Percentiles rank a stretch among this genome's conserved stretches.
phyloP scores from a whole-genome alignment of 129 eudicot species.

The Helichrysum umbraculigerum region DNA sequence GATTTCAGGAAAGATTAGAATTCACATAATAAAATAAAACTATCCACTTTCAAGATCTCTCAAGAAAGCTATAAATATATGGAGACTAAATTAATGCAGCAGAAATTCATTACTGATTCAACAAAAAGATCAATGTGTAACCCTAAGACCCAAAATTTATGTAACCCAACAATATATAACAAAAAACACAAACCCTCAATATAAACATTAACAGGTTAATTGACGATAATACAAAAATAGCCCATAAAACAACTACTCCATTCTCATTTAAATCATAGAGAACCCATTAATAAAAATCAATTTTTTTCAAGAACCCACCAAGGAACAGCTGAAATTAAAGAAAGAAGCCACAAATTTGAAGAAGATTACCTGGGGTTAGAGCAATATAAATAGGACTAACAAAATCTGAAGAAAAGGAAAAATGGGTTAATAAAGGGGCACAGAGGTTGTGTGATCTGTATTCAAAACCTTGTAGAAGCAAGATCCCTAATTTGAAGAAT shows the following conservation, averaged over 20 bases:
- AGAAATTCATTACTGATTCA: not conserved
- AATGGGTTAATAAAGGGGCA: slow-evolving; percentile 12
- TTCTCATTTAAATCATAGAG: slow-evolving; percentile 7
- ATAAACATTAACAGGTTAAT: slow-evolving; percentile 15
- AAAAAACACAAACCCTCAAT: not conserved
- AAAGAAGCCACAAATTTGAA: slow-evolving; percentile 3
- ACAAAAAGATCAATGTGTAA: slow-evolving; percentile 11
- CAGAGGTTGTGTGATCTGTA: slow-evolving; percentile 30
- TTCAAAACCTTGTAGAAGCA: slow-evolving; percentile 8
- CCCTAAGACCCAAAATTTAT: slow-evolving; percentile 32
- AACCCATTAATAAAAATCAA: slow-evolving; percentile 8
- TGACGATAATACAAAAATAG: not conserved
- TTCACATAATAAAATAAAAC: slow-evolving; percentile 3
- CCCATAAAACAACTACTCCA: slow-evolving; percentile 8
- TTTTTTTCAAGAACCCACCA: slow-evolving; percentile 11
- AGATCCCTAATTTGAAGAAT: slow-evolving; percentile 19
- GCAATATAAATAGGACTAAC: slow-evolving; percentile 15
- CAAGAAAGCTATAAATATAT: not conserved
- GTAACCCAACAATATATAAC: slow-evolving; percentile 18
- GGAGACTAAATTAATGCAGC: not conserved
- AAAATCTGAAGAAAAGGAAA: not conserved
- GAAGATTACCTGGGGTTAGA: slow-evolving; percentile 28
- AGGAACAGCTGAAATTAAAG: slow-evolving; percentile 8
- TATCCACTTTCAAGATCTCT: slow-evolving; percentile 9
- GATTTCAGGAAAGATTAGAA: slow-evolving; percentile 8